Evolutionary conservation across 140 eudicot genomes (phyloP), one percentile per base, ranked within the genome.

Genomic region (Bidens hawaiensis): DNA sequence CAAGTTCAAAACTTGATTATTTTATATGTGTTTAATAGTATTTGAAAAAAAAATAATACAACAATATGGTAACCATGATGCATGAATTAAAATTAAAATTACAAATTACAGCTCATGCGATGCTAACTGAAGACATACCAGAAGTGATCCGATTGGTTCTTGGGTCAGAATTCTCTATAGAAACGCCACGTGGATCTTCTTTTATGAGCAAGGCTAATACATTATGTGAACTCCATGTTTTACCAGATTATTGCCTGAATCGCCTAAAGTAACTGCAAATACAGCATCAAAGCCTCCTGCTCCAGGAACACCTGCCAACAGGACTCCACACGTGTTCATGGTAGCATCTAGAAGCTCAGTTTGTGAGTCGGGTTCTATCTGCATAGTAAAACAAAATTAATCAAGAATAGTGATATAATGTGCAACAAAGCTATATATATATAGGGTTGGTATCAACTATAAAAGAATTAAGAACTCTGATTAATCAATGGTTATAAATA

Each of bases 341-440:
- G 97, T 87, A 24, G 90, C n/a, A n/a, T n/a, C n/a, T n/a, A n/a
- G n/a, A n/a, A n/a, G n/a, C n/a, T n/a, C n/a, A n/a, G n/a, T n/a
- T 80, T 80, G 96, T 65, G 91, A 79, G 56, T 87, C 88, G 3
- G 97, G 97, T 76, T 87, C 98, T 81, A 91, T 91, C 96, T 91
- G 96, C 67, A 73, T 65, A 5, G 7, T 47, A 25, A 50, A 71
- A 52, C 47, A 62, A 62, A 38, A 28, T 3, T 13, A 33, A 47
- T 30, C 38, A 10, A 6, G 24, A 71, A 22, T 18, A 60, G 50
- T 60, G 50, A 60, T 33, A 18, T 60, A 34, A 15, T 33, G n/a
- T n/a, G n/a, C n/a, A n/a, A n/a, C n/a, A n/a, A n/a, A n/a, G n/a
- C n/a, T n/a, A n/a, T n/a, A n/a, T n/a, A n/a, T n/a, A n/a, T n/a